These are phyloP conservation scores for Metschnikowia orientalis DNA, from an alignment of 805 yeast genomes.

Conservation along the genomic window DNA sequence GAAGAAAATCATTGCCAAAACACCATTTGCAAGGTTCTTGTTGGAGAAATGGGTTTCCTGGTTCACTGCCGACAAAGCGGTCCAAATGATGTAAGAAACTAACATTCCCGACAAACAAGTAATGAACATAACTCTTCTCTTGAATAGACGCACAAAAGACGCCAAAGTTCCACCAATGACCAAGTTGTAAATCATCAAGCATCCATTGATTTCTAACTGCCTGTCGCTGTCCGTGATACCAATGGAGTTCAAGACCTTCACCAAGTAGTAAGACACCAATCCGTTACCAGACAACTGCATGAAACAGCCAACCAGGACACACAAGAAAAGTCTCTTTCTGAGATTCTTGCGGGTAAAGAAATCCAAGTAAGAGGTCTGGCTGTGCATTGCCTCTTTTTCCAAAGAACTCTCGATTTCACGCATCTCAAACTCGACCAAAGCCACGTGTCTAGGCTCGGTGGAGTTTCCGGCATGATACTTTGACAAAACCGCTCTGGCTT, in stretches of 20 bases:
- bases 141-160: constrained; percentile 22
- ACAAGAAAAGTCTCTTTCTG: constrained; percentile 39
- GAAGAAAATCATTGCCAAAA: constrained; percentile 48
- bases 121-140: constrained; percentile 36
- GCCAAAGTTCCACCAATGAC: constrained; percentile 23
- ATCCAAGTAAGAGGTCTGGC: constrained; percentile 34
- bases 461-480: constrained; percentile 40
- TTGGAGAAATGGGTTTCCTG: constrained; percentile 38
- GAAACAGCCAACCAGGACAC: constrained; percentile 29
- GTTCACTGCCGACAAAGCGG: constrained; percentile 42
- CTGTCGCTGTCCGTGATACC: constrained; percentile 42
- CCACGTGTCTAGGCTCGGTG: constrained; percentile 19
- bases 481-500: constrained; percentile 40
- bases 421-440: constrained; percentile 20
- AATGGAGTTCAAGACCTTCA: constrained; percentile 47
- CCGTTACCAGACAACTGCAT: constrained; percentile 52
- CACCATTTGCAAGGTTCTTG: constrained; percentile 41
- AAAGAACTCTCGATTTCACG: constrained; percentile 25
- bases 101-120: constrained; percentile 34
- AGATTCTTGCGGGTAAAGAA: constrained; percentile 36
- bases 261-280: constrained; percentile 47
- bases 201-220: constrained; percentile 49
- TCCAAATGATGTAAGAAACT: constrained; percentile 39
- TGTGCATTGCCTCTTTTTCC: constrained; percentile 35
- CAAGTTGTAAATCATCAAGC: constrained; percentile 31